These are phyloP conservation scores for Suhomyces sp. DNA, from an alignment of 805 yeast genomes.

Conservation along the genomic window DNA sequence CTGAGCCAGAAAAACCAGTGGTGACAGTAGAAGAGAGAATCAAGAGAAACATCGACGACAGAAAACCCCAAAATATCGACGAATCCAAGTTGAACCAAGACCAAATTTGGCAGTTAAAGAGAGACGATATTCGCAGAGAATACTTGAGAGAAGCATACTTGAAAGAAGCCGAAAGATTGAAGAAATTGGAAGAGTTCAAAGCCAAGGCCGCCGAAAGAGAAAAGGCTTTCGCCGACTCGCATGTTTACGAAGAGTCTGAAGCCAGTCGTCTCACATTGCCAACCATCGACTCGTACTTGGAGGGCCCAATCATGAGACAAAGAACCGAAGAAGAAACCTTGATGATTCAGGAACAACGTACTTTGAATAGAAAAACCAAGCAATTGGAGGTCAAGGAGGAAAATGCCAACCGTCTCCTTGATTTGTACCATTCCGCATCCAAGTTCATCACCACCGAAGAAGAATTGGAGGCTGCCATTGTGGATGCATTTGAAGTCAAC, in stretches of 20 bases:
- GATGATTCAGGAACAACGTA: slow-evolving; percentile 55
- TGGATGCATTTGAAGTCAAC: slow-evolving; percentile 50
- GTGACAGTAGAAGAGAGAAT: slow-evolving; percentile 62
- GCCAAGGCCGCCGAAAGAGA: slow-evolving; percentile 27
- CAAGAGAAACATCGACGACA: slow-evolving; percentile 48
- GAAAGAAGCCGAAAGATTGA: slow-evolving; percentile 50
- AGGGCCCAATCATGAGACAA: slow-evolving; percentile 67
- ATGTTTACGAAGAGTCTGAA: slow-evolving; percentile 41
- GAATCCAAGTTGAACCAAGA: slow-evolving; percentile 26
- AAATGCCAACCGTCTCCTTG: slow-evolving; percentile 57
- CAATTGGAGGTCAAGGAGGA: slow-evolving; percentile 52
- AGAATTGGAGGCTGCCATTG: slow-evolving; percentile 56
- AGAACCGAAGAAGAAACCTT: slow-evolving; percentile 71
- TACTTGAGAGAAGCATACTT: slow-evolving; percentile 63
- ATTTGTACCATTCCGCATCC: slow-evolving; percentile 67
- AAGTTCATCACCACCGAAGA: slow-evolving; percentile 72
- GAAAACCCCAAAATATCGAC: slow-evolving; percentile 34
- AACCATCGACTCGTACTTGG: slow-evolving; percentile 63
- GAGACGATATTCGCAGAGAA: slow-evolving; percentile 67
- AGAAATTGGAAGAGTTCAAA: slow-evolving; percentile 32
- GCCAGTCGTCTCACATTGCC: slow-evolving; percentile 73
- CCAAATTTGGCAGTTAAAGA: slow-evolving; percentile 47
- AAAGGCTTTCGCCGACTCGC: slow-evolving; percentile 22
- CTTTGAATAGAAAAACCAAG: slow-evolving; percentile 58
- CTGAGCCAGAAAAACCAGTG: slow-evolving; percentile 50